These are phyloP conservation scores for Mitragyna speciosa DNA, from an alignment of 257 asterid genomes.

Conservation along the genomic window DNA sequence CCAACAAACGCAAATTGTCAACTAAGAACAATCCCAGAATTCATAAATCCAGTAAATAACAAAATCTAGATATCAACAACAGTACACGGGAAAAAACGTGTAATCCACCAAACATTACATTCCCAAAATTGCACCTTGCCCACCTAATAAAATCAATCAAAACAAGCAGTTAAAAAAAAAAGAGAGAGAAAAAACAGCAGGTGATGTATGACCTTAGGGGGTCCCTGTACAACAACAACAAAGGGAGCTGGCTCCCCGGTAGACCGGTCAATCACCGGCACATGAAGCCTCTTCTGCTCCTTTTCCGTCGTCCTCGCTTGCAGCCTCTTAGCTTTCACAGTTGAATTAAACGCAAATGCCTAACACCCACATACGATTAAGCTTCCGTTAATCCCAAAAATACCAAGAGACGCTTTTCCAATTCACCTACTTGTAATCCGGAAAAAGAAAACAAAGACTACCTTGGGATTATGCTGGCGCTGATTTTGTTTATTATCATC, in stretches of 20 bases:
- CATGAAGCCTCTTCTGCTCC: slow-evolving; percentile 90
- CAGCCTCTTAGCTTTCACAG: slow-evolving; percentile 78
- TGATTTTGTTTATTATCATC: slow-evolving; percentile 48
- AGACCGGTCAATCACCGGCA: slow-evolving; percentile 72
- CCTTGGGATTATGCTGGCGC: slow-evolving; percentile 48
- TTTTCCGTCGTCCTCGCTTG: slow-evolving; percentile 84
- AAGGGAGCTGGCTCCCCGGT: slow-evolving; percentile 92
- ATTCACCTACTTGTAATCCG: not conserved
- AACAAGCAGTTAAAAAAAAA: not conserved
- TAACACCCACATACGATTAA: slow-evolving; percentile 15
- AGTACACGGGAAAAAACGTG: not conserved
- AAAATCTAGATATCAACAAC: not conserved
- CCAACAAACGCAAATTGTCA: not conserved
- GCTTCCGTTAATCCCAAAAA: not conserved
- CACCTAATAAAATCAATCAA: not conserved
- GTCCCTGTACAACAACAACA: slow-evolving; percentile 92
- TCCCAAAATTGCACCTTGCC: not conserved
- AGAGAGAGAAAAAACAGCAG: not conserved
- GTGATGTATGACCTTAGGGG: slow-evolving; percentile 65
- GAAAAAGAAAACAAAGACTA: not conserved
- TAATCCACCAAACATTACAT: too few species aligned
- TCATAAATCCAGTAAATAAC: not conserved
- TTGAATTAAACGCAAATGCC: slow-evolving; percentile 84
- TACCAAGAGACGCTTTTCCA: not conserved
- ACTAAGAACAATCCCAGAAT: not conserved